Base-by-base conservation (phyloP, 192 early-diverging fungal genomes). In the Linnemannia zychae region DNA sequence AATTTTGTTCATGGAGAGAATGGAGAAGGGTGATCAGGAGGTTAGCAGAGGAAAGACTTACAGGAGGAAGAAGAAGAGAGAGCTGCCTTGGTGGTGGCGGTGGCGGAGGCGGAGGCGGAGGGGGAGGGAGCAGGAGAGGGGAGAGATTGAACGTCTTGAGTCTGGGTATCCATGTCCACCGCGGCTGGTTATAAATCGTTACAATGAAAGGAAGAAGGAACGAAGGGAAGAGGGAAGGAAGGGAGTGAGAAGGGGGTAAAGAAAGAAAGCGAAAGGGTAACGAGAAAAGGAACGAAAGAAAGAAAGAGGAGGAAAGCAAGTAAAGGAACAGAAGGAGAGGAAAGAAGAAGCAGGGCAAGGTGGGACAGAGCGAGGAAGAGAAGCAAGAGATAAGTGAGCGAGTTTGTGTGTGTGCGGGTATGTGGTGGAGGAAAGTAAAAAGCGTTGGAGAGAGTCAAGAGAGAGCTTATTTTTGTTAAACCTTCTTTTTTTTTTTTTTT, bases 161-260 rank as follows among this genome's bases (percentile, higher is more conserved):
- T 63, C 28, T 28, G 57, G 28, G 57, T 63, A 63, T 63, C 57
- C 57, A 63, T 63, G 57, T 63, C 57, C 57, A 63, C 57, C 57
- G 57, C 13, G 57, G 57, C 31, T 31, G 57, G 31, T 11, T 63
- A 63, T 63, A 63, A 31, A 63, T 63, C 57, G 57, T 63, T 63
- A 63, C 57, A 63, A 18, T 2, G 16, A 40, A 68, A 38, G 16
- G 7, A 6, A 36, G 67, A n/a, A 7, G 24, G 57, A 18, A 38
- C 28, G 4, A 37, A 34, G 18, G 73, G 34, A 46, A 37, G 44
- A 40, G 53, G 24, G 71, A 47, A 33, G 9, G 31, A 50, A 15
- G 44, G 24, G 2, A 46, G 36, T 13, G 15, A 24, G 36, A 18
- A 67, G 36, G 31, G 52, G 52, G 31, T 24, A 46, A 24, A 72